Conservation (phyloP, 2,329 filamentous ascomycete genomes). For the Aspergillus pseudotamarii region DNA sequence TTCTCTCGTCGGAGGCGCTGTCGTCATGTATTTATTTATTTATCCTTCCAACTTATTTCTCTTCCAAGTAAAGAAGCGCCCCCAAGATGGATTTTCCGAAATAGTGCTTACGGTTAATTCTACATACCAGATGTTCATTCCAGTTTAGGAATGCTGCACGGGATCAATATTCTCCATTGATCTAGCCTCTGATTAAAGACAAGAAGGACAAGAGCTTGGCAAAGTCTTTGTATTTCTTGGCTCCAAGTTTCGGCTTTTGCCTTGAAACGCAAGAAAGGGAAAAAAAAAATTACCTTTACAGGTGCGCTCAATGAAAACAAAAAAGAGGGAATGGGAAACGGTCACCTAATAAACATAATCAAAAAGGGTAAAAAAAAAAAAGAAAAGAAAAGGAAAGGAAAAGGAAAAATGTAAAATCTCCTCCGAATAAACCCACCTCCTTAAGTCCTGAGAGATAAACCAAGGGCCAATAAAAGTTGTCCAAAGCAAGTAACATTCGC, state of each 20-base stretch:
- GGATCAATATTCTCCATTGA: slow-evolving; percentile 15
- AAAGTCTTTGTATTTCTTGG: slow-evolving; percentile 10
- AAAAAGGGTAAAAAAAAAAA: too few relatives aligned
- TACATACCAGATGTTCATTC: slow-evolving; percentile 15
- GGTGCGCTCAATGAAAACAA: background rate
- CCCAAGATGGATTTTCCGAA: background rate
- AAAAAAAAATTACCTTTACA: background rate
- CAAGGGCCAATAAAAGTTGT: background rate
- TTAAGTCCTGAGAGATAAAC: background rate
- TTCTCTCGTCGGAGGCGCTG: background rate
- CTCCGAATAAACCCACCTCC: background rate
- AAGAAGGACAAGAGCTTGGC: slow-evolving; percentile 31
- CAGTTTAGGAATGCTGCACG: slow-evolving; percentile 27
- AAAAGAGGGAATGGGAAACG: background rate
- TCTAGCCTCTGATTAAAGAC: slow-evolving; percentile 16
- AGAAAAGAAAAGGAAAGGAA: background rate
- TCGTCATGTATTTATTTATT: background rate
- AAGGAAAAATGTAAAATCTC: background rate
- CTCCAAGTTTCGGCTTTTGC: slow-evolving; percentile 5
- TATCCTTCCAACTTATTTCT: slow-evolving; percentile 2
- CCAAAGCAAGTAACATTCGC: background rate
- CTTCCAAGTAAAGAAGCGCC: background rate
- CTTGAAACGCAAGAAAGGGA: slow-evolving; percentile 1
- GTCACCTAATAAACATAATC: background rate
- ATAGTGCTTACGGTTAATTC: slow-evolving; percentile 8